Conservation (phyloP, 169 alveolate genomes). For the Condylostoma magnum region DNA sequence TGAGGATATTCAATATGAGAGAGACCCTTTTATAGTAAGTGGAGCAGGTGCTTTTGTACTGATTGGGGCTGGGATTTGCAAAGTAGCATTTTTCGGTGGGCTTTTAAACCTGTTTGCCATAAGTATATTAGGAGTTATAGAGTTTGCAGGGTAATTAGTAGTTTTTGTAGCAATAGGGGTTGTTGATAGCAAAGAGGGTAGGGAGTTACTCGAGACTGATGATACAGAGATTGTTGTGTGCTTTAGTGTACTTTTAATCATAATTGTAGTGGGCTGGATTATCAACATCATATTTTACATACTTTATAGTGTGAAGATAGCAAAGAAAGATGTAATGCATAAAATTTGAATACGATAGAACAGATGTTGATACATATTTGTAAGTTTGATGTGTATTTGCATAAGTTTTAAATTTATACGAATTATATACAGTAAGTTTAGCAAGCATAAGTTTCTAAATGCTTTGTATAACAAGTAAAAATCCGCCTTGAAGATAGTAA, state of each 20-base stretch:
- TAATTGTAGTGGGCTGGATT: neutral
- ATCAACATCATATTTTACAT: neutral
- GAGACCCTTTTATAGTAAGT: neutral
- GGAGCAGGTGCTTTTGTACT: neutral
- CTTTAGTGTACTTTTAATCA: neutral
- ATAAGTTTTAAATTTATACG: constrained; percentile 10
- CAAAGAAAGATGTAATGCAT: neutral
- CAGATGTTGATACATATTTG: neutral
- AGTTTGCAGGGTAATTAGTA: neutral
- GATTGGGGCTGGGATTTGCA: neutral
- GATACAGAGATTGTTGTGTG: neutral
- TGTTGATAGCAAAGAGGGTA: neutral
- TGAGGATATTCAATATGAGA: neutral
- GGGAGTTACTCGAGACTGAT: neutral
- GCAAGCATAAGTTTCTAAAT: neutral
- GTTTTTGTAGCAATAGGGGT: neutral
- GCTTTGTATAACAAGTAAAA: constrained; percentile 1
- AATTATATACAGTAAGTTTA: neutral
- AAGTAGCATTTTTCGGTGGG: neutral
- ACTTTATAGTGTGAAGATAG: neutral
- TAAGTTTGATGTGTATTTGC: neutral
- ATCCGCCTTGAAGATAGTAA: constrained; percentile 1
- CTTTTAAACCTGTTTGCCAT: neutral
- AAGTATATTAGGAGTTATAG: neutral
- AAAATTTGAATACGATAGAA: neutral